Evolutionary conservation across 176 grass and related monocot genomes (phyloP).

Genomic region (Zizania latifolia): DNA sequence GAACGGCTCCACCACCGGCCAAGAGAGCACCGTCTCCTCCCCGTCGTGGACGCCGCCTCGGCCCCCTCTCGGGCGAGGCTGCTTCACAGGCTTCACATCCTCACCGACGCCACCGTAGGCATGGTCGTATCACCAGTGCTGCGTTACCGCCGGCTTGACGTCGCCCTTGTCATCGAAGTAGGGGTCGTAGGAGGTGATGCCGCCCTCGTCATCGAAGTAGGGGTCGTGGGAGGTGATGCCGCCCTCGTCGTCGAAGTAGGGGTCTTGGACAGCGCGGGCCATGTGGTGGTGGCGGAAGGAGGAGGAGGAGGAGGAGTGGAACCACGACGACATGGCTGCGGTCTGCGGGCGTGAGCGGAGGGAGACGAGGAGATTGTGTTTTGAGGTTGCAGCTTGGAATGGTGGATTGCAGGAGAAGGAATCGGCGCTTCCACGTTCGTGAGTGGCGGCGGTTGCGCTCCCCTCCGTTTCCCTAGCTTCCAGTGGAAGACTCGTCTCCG

Average conservation of each 20-base stretch:
- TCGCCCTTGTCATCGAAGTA: conserved; percentile 20
- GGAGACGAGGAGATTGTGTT: too few species aligned
- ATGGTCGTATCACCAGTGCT: conserved; percentile 18
- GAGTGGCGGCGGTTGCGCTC: too few species aligned
- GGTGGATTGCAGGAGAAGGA: not conserved
- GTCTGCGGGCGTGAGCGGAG: not conserved
- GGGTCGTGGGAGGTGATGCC: not conserved
- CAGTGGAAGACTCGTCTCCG: too few species aligned
- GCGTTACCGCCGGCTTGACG: conserved; percentile 21
- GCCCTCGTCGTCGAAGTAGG: conserved; percentile 7
- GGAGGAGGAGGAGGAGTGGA: not conserved
- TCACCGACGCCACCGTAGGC: not conserved
- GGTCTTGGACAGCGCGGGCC: not conserved
- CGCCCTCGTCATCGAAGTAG: conserved; percentile 10
- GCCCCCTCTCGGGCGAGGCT: not conserved
- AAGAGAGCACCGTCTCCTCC: conserved; percentile 3
- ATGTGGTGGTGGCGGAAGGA: not conserved
- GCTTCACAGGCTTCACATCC: conserved; percentile 12
- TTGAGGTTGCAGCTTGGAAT: too few species aligned
- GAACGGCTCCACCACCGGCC: conserved; percentile 34
- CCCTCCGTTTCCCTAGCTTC: too few species aligned
- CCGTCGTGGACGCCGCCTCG: not conserved
- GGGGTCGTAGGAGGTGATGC: not conserved
- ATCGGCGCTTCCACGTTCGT: too few species aligned
- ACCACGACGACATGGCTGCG: conserved; percentile 27